Conservation (phyloP, 2,329 filamentous ascomycete species). For the Fusarium tupiense region DNA sequence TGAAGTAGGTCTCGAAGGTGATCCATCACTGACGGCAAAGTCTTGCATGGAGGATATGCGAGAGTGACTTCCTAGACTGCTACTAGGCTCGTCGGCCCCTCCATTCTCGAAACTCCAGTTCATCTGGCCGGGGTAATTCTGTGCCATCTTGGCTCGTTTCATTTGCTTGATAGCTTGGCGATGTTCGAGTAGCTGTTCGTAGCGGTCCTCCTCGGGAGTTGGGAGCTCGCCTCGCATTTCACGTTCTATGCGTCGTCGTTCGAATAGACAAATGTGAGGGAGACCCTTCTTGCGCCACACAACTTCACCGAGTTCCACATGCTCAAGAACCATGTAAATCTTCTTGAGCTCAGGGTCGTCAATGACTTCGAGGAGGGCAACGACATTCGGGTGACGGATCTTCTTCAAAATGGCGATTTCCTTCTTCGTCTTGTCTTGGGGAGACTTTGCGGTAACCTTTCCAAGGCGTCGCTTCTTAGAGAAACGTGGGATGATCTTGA, state of each 20-base stretch:
- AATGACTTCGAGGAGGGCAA: conserved; percentile 94
- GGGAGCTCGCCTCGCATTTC: conserved; percentile 71
- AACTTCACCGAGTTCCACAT: conserved; percentile 93
- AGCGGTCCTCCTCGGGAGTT: conserved; percentile 68
- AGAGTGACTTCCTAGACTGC: conserved; percentile 52
- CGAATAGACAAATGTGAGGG: conserved; percentile 82
- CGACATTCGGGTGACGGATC: conserved; percentile 96
- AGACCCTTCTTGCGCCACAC: conserved; percentile 91
- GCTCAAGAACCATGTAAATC: conserved; percentile 97
- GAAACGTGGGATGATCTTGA: conserved; percentile 98
- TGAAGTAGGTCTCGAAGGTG: conserved; percentile 52
- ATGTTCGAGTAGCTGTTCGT: conserved; percentile 67
- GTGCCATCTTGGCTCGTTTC: conserved; percentile 65
- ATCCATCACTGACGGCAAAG: conserved; percentile 49
- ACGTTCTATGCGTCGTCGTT: conserved; percentile 81
- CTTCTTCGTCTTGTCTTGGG: conserved; percentile 85
- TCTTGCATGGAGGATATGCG: conserved; percentile 56
- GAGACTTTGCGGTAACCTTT: conserved; percentile 73
- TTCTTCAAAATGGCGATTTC: conserved; percentile 99
- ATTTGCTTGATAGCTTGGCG: conserved; percentile 66
- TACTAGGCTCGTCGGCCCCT: conserved; percentile 62
- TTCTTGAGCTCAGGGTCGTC: conserved; percentile 97
- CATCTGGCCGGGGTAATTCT: conserved; percentile 61
- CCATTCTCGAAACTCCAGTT: conserved; percentile 90
- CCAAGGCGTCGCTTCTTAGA: conserved; percentile 94